Conservation (phyloP, 1,139 yeast species). For the Kazachstania sp. region DNA sequence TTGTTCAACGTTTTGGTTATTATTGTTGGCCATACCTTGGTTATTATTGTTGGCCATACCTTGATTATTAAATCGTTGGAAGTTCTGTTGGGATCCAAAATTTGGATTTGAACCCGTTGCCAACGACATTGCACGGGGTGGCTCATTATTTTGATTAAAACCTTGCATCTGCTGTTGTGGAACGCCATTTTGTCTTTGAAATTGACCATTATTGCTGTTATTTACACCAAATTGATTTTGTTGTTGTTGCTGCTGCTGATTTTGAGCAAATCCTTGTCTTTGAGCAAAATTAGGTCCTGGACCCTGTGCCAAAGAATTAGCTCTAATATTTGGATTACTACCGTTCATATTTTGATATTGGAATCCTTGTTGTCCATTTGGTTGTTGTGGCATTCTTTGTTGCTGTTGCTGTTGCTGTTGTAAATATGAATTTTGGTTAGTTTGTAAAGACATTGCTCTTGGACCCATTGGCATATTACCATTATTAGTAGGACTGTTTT, state of each 20-base stretch:
- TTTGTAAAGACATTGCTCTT: constrained; percentile 53
- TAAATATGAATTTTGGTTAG: constrained; percentile 8
- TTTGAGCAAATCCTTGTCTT: constrained; percentile 11
- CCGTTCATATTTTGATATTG: background rate
- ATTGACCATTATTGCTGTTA: background rate
- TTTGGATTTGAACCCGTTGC: background rate
- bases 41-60: too few relatives aligned
- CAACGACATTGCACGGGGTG: constrained; percentile 1
- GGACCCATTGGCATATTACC: constrained; percentile 25
- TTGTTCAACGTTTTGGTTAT: background rate
- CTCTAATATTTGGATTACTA: constrained; percentile 11
- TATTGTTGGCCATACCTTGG: too few relatives aligned
- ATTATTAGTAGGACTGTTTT: constrained; percentile 1
- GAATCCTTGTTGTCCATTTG: background rate
- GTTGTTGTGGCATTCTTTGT: constrained; percentile 2
- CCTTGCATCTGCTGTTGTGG: background rate
- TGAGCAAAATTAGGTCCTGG: background rate
- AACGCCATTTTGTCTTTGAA: background rate
- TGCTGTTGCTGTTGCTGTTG: constrained; percentile 8
- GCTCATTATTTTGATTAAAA: background rate
- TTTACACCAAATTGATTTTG: background rate
- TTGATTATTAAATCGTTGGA: background rate
- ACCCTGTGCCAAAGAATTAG: constrained; percentile 22
- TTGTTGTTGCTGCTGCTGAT: background rate
- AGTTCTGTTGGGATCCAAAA: background rate